Evolutionary conservation across 2,329 filamentous ascomycete genomes (phyloP), one percentile per base, ranked within the genome.

Genomic region (Nothomitra cinnamomea): DNA sequence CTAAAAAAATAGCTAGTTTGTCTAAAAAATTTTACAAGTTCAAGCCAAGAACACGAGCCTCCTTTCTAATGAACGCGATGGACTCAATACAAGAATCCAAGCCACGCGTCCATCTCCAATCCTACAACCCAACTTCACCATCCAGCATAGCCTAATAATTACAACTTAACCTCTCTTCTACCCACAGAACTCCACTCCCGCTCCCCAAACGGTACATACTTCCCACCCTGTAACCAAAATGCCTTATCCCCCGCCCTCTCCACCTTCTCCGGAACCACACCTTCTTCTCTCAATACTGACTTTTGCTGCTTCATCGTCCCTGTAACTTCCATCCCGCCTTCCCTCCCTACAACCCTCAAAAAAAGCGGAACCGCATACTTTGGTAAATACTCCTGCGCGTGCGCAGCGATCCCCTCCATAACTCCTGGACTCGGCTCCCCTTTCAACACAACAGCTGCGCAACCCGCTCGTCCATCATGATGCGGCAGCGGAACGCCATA

Each of bases 301-400:
- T 95, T 95, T 68, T 89, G 83, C 69, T 94, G 85, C 72, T 95
- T 95, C 62, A 87, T 85, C 49, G 87, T 95, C 0, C 87, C 87
- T 3, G 88, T 94, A 1, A 79, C 74, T 61, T 83, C 78, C 58
- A 79, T 74, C 24, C 76, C 73, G 24, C 69, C 71, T 6, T 82
- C 75, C 13, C 13, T 35, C 5, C 8, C 25, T 5, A 32, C 28
- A 4, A 88, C 67, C 12, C 88, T 74, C 49, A 95, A 64, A 67
- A 94, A 95, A 0, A 92, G 60, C 0, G 88, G 88, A 3, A 82
- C 75, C 0, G 87, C 87, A 61, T 85, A 94, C 50, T 73, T 75
- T 0, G 88, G 87, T 24, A 94, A 70, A 5, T 70, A 70, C 5
- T 66, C 65, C 13, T 69, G 62, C 0, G 76, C 76, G 60, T 87